Conservation (phyloP, 768 basidiomycete species). For the Tylopilus subfusipes region DNA sequence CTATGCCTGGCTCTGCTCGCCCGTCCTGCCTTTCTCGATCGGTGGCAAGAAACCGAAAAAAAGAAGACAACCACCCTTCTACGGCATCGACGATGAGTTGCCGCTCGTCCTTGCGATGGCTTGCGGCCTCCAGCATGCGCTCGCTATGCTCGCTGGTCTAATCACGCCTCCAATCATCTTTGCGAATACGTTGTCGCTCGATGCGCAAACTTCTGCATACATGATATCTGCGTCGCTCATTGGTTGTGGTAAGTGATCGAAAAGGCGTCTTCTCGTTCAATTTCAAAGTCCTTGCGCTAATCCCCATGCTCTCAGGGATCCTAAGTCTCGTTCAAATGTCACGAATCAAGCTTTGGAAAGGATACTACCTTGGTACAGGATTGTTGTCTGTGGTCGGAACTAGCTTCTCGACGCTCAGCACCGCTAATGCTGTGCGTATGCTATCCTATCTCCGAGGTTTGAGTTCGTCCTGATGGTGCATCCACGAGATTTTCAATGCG, state of each 20-base stretch:
- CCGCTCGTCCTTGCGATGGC: slow-evolving; percentile 71
- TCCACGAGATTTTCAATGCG: slow-evolving; percentile 59
- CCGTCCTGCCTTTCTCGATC: slow-evolving; percentile 56
- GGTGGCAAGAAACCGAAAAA: slow-evolving; percentile 25
- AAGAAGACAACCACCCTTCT: slow-evolving; percentile 61
- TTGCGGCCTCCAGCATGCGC: slow-evolving; percentile 70
- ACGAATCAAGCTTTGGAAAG: slow-evolving; percentile 52
- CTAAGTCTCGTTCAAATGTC: slow-evolving; percentile 80
- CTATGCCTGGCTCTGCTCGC: slow-evolving; percentile 71
- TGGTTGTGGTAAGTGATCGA: slow-evolving; percentile 54
- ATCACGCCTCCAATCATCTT: slow-evolving; percentile 85
- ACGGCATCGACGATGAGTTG: slow-evolving; percentile 65
- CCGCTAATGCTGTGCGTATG: slow-evolving; percentile 57
- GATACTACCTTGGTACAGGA: slow-evolving; percentile 77
- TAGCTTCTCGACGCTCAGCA: slow-evolving; percentile 74
- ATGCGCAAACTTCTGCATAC: slow-evolving; percentile 59
- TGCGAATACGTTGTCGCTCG: slow-evolving; percentile 57
- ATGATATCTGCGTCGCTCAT: slow-evolving; percentile 82
- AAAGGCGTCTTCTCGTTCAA: not conserved
- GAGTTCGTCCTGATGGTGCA: not conserved
- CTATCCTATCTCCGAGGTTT: not conserved
- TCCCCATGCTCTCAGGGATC: slow-evolving; percentile 48
- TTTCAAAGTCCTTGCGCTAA: not conserved
- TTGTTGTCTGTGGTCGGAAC: slow-evolving; percentile 79
- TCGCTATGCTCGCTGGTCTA: slow-evolving; percentile 80